phyloP scores from a whole-genome alignment of 306 rosid species.

The Spatholobus suberectus region DNA sequence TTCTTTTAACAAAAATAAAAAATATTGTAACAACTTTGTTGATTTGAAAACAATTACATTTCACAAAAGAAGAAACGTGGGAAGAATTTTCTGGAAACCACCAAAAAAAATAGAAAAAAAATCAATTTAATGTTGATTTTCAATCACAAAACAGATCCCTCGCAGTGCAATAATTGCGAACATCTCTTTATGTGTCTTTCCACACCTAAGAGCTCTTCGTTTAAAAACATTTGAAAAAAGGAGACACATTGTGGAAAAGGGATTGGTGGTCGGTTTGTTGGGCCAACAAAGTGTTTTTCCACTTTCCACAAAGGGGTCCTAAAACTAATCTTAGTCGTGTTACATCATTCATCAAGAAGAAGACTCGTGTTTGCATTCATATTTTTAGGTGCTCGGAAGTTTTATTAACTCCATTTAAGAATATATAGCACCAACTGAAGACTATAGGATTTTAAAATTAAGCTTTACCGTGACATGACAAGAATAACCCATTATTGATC shows the following conservation, averaged over 20 bases:
- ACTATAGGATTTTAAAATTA: neutral
- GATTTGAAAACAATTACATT: neutral
- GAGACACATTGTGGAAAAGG: constrained; percentile 35
- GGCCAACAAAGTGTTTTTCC: neutral
- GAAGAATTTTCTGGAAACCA: constrained; percentile 10
- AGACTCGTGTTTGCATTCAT: neutral
- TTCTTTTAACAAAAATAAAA: neutral
- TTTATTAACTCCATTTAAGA: neutral
- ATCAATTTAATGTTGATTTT: constrained; percentile 5
- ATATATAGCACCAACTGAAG: neutral
- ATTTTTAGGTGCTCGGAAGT: neutral
- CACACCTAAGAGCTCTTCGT: neutral
- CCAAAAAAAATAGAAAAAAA: neutral
- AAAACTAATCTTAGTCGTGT: constrained; percentile 1
- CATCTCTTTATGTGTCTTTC: constrained; percentile 43
- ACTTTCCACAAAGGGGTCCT: constrained; percentile 42
- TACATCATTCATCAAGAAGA: neutral
- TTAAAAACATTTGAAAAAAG: constrained; percentile 11
- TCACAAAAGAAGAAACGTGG: neutral
- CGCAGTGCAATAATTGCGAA: constrained; percentile 29
- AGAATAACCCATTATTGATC: neutral
- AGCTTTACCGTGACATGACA: neutral
- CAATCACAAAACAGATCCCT: neutral
- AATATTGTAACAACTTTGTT: neutral
- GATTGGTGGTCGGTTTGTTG: constrained; percentile 45